Conservation (phyloP, 2,329 filamentous ascomycete genomes). For the Diaporthe vaccinii region DNA sequence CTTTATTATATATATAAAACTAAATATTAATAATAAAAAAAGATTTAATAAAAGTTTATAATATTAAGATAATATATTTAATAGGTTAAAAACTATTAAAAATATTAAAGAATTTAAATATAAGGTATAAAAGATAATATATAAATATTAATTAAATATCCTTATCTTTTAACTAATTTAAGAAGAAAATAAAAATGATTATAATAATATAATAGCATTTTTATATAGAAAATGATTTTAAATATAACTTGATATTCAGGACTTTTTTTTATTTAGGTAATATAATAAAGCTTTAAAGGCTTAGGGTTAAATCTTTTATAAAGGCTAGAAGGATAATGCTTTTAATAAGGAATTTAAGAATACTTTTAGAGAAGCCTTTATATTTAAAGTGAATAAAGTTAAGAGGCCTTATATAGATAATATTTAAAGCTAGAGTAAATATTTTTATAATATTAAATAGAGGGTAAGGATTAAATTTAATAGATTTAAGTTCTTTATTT, state of each 20-base stretch:
- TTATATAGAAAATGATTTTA: neutral
- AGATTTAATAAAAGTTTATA: neutral
- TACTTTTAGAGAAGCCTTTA: neutral
- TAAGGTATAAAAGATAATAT: neutral
- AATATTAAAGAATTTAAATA: neutral
- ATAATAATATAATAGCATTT: neutral
- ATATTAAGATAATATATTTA: neutral
- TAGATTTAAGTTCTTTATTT: neutral
- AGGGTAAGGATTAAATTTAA: neutral
- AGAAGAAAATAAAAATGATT: neutral
- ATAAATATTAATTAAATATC: neutral
- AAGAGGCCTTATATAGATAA: neutral
- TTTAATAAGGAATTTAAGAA: neutral
- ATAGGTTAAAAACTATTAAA: neutral
- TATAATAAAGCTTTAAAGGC: neutral
- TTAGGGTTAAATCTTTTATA: neutral
- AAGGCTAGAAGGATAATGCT: neutral
- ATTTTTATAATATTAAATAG: neutral
- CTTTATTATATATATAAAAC: neutral
- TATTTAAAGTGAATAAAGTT: neutral
- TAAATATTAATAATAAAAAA: neutral
- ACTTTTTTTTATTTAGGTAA: neutral
- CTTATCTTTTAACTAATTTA: neutral
- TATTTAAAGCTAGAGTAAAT: neutral
- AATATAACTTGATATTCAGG: neutral